Base-by-base conservation (phyloP, 2,329 filamentous ascomycete genomes). In the Pseudogymnoascus sp. region DNA sequence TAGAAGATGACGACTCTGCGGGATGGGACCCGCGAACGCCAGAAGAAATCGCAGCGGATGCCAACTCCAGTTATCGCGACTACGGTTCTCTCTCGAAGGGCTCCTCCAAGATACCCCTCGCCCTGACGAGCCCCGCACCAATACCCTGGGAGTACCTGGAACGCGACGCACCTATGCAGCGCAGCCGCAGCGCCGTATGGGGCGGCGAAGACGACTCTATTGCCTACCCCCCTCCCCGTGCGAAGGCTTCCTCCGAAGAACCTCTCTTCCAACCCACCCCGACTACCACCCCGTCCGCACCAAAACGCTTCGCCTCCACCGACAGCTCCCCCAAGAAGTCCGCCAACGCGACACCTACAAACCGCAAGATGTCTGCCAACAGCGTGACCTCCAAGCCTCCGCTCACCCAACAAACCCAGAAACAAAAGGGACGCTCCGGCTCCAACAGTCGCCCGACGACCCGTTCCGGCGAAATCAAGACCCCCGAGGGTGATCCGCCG, bases 401-500 rank as follows among this genome's bases (percentile, higher is more conserved):
- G 5, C 8, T 56, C 50, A 56, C 50, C n/a, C 50, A 56, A 6
- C 50, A 50, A 28, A 38, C 14, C 35, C 35, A 42, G 16, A 56
- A 56, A 33, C 50, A 33, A 12, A 56, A 56, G 50, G 50, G 28
- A 33, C 50, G 50, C 50, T 56, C 50, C n/a, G 84, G 83, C 12
- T 77, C 84, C 23, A 74, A 74, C 66, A 81, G 69, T 53, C 75
- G 78, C 31, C 86, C 87, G 18, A 77, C 79, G 2, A 90, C 87
- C 1, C 80, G 85, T 65, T 85, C 84, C 5, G 86, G 85, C 18
- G 84, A 74, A 25, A 74, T 80, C 70, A 84, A 91, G 72, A 84
- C 87, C 44, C 92, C 92, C 0, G 94, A 97, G 78, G 94, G 94
- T 18, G 93, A 97, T 62, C 92, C 94, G 8, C 94, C 94, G 61